phyloP scores from a whole-genome alignment of 2,329 filamentous ascomycete species.

The Dactylellina drechsleri region DNA sequence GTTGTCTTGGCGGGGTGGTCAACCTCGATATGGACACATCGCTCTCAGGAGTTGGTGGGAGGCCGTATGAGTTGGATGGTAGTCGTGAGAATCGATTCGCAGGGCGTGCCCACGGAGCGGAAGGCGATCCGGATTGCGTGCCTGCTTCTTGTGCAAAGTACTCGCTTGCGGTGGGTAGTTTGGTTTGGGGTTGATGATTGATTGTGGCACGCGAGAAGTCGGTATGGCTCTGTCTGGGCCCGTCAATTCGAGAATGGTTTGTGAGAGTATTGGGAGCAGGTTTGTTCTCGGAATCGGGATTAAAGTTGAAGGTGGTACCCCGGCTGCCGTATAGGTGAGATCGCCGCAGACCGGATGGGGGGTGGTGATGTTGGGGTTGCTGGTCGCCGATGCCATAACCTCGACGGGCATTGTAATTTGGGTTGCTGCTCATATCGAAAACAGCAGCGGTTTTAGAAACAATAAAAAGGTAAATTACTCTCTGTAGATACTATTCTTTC shows the following conservation, averaged over 20 bases:
- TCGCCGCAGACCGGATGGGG: slow-evolving; percentile 32
- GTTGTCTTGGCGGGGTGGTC: slow-evolving; percentile 41
- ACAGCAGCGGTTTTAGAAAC: slow-evolving; percentile 28
- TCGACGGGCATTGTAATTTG: slow-evolving; percentile 45
- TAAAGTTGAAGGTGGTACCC: slow-evolving; percentile 20
- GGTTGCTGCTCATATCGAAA: slow-evolving; percentile 40
- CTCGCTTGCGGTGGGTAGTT: slow-evolving; percentile 39
- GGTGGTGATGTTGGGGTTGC: slow-evolving; percentile 15
- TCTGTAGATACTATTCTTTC: not conserved
- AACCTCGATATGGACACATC: slow-evolving; percentile 47
- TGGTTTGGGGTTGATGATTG: slow-evolving; percentile 1
- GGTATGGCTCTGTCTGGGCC: not conserved
- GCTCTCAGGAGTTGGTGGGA: slow-evolving; percentile 50
- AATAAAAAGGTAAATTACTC: no score
- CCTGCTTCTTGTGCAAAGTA: slow-evolving; percentile 40
- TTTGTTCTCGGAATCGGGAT: slow-evolving; percentile 14
- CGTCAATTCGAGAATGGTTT: slow-evolving; percentile 42
- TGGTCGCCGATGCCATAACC: slow-evolving; percentile 38
- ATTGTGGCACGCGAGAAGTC: slow-evolving; percentile 3
- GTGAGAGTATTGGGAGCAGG: slow-evolving; percentile 10
- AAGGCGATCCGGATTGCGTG: slow-evolving; percentile 27
- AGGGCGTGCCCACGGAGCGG: slow-evolving; percentile 33
- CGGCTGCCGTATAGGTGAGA: slow-evolving; percentile 46
- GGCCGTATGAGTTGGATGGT: slow-evolving; percentile 42
- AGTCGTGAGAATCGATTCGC: slow-evolving; percentile 28